phyloP scores from a whole-genome alignment of 805 yeast genomes.

The Metschnikowia drakensbergensis region DNA sequence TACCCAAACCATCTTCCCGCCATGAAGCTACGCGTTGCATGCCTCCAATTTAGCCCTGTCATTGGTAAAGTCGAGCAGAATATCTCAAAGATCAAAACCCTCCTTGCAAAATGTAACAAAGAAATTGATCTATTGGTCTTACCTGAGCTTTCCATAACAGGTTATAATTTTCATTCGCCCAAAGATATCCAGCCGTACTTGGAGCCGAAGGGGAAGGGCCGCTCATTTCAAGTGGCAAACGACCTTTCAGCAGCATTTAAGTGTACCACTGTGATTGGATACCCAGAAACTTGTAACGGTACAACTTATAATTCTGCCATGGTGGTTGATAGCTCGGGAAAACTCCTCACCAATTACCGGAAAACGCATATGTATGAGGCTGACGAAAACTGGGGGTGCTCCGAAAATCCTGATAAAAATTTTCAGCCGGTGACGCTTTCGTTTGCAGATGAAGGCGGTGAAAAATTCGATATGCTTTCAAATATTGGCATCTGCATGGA shows the following conservation, averaged over 20 bases:
- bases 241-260: conserved; percentile 44
- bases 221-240: conserved; percentile 54
- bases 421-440: conserved; percentile 50
- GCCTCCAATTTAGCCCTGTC: conserved; percentile 63
- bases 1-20: neutral
- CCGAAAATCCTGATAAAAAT: conserved; percentile 55
- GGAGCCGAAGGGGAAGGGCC: conserved; percentile 46
- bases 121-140: conserved; percentile 66
- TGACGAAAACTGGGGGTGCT: conserved; percentile 77
- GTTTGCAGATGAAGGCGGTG: conserved; percentile 20
- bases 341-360: conserved; percentile 60
- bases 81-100: conserved; percentile 40
- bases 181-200: conserved; percentile 53
- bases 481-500: conserved; percentile 94
- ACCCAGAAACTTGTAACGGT: conserved; percentile 56
- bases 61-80: conserved; percentile 59
- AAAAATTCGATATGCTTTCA: conserved; percentile 22
- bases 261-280: conserved; percentile 76
- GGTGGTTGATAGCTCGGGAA: conserved; percentile 58
- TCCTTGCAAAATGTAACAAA: conserved; percentile 29
- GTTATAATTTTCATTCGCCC: conserved; percentile 60
- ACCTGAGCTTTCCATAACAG: conserved; percentile 83
- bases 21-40: conserved; percentile 56
- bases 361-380: conserved; percentile 75
- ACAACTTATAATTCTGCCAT: conserved; percentile 68